Percentiles rank a stretch among this genome's conserved stretches.
Conservation (phyloP, 371 early-diverging fungal species). For the Mucor velutinosus region DNA sequence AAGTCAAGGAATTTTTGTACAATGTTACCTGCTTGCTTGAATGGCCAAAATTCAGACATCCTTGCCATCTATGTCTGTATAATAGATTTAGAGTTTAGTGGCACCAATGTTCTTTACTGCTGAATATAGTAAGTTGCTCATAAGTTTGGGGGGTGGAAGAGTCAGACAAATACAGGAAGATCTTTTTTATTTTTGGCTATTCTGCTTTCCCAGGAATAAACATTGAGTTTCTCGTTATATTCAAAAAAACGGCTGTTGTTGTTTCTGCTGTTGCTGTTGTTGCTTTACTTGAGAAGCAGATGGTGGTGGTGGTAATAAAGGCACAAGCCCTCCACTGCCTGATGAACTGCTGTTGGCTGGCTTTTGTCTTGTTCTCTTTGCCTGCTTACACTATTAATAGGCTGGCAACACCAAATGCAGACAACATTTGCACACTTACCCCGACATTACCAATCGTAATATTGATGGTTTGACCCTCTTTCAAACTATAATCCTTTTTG, state of each 20-base stretch:
- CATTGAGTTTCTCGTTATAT: neutral
- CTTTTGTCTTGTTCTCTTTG: slow-evolving; percentile 36
- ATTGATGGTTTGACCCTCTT: slow-evolving; percentile 85
- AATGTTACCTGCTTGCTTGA: neutral
- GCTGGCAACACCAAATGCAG: neutral
- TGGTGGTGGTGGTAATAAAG: slow-evolving; percentile 56
- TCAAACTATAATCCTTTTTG: slow-evolving; percentile 79
- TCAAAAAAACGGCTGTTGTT: slow-evolving; percentile 23
- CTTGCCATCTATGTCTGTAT: neutral
- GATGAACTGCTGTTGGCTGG: slow-evolving; percentile 12
- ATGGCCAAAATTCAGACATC: neutral
- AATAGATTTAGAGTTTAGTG: neutral
- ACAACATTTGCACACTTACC: slow-evolving; percentile 20
- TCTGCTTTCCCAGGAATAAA: slow-evolving; percentile 1
- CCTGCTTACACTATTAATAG: slow-evolving; percentile 11
- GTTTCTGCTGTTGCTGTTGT: slow-evolving; percentile 39
- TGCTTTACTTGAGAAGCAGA: slow-evolving; percentile 58
- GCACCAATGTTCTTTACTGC: slow-evolving; percentile 9
- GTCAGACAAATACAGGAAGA: neutral
- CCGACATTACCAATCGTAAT: slow-evolving; percentile 74
- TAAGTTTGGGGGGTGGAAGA: neutral
- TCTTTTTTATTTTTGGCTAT: slow-evolving; percentile 1
- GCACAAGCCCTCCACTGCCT: slow-evolving; percentile 30
- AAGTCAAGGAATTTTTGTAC: neutral
- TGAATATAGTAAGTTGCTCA: neutral